phyloP scores from a whole-genome alignment of 257 asterid species.

The Solanum sitiens region DNA sequence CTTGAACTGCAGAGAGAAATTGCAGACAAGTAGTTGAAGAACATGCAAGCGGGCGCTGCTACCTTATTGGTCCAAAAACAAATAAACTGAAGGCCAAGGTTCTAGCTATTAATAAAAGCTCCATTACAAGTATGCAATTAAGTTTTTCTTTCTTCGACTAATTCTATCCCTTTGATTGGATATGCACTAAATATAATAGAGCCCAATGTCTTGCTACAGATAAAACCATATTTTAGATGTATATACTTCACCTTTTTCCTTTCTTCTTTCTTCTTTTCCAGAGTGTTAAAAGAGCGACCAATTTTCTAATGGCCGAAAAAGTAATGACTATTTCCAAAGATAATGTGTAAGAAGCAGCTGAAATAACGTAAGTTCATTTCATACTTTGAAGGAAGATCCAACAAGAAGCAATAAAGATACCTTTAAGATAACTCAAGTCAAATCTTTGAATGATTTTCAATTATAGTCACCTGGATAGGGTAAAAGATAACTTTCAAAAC shows the following conservation, averaged over 20 bases:
- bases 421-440: background rate
- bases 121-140: background rate
- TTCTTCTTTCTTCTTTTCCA: background rate
- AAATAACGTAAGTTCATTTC: background rate
- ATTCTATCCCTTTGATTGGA: background rate
- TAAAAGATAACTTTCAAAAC: background rate
- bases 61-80: background rate
- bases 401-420: background rate
- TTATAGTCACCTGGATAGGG: background rate
- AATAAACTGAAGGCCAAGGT: background rate
- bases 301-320: background rate
- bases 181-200: background rate
- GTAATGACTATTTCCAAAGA: background rate
- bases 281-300: background rate
- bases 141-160: background rate
- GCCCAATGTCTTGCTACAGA: background rate
- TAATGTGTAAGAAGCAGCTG: background rate
- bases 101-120: background rate
- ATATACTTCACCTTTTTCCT: background rate
- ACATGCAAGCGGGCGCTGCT: background rate
- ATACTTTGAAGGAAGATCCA: background rate
- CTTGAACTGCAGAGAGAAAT: background rate
- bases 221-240: background rate
- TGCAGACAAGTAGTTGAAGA: background rate
- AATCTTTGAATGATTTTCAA: background rate